These are phyloP conservation scores for Kodamaea neixiangensis DNA, from an alignment of 805 yeast genomes.

Conservation along the genomic window DNA sequence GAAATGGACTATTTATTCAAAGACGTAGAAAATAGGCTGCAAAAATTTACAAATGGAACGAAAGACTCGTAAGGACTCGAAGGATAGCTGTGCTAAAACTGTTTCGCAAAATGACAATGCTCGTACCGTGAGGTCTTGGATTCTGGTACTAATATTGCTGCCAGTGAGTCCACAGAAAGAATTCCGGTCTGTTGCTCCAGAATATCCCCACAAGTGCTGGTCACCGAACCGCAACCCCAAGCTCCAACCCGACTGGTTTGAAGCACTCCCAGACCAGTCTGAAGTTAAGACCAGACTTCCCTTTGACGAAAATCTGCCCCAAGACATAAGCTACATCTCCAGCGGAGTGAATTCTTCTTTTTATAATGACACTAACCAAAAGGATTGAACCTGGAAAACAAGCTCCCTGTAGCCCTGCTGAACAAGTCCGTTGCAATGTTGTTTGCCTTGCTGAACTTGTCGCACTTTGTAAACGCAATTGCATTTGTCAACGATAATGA, in stretches of 20 bases:
- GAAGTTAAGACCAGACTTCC: neutral
- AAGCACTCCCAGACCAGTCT: neutral
- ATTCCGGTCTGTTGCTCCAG: too few species aligned
- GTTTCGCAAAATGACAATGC: too few species aligned
- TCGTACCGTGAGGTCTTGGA: too few species aligned
- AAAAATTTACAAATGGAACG: too few species aligned
- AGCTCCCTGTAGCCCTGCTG: slow-evolving; percentile 50
- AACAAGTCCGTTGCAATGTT: slow-evolving; percentile 59
- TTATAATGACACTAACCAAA: slow-evolving; percentile 15
- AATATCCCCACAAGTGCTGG: too few species aligned
- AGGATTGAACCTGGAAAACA: slow-evolving; percentile 51
- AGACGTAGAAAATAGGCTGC: too few species aligned
- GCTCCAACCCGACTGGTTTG: neutral
- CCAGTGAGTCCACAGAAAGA: too few species aligned
- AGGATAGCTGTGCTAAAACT: too few species aligned
- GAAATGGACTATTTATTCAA: neutral
- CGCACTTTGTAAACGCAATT: slow-evolving; percentile 88
- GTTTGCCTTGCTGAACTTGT: slow-evolving; percentile 86
- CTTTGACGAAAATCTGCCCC: neutral
- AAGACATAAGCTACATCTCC: neutral
- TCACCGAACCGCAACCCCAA: neutral
- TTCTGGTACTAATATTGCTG: too few species aligned
- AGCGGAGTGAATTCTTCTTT: neutral
- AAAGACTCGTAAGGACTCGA: too few species aligned
- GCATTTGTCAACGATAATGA: slow-evolving; percentile 79